Percentiles rank a stretch among this genome's conserved stretches.
phyloP scores from a whole-genome alignment of 805 yeast genomes.

The Tetrapisispora nanseiensis region DNA sequence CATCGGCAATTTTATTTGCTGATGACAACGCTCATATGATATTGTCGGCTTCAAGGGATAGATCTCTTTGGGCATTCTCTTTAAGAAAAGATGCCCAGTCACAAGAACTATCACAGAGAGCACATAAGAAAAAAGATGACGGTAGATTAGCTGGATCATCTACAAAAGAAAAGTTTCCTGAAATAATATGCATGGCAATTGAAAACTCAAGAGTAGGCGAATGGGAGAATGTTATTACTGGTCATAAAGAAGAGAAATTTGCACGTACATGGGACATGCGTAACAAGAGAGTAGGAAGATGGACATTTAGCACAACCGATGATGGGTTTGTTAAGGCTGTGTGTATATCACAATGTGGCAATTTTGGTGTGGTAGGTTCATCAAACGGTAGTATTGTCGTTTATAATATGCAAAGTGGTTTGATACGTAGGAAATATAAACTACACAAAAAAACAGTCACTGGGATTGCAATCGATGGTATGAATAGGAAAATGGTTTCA shows the following conservation, averaged over 20 bases:
- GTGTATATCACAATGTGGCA: constrained; percentile 85
- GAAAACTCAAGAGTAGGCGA: constrained; percentile 71
- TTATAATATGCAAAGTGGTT: constrained; percentile 89
- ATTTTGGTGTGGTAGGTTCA: constrained; percentile 88
- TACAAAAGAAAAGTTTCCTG: constrained; percentile 65
- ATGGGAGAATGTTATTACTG: constrained; percentile 90
- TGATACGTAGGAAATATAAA: constrained; percentile 56
- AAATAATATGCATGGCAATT: constrained; percentile 58
- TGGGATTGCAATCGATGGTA: constrained; percentile 81
- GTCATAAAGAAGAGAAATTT: constrained; percentile 69
- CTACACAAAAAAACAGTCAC: constrained; percentile 74
- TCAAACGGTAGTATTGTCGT: constrained; percentile 75
- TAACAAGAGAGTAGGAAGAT: constrained; percentile 69
- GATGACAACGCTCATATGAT: constrained; percentile 74
- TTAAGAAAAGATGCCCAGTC: constrained; percentile 94
- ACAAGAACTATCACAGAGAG: constrained; percentile 79
- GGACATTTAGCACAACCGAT: constrained; percentile 65
- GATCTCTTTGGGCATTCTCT: constrained; percentile 84
- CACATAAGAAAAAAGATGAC: constrained; percentile 37
- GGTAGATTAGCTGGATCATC: constrained; percentile 49
- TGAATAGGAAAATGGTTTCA: constrained; percentile 81
- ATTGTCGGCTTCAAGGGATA: constrained; percentile 78
- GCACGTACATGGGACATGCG: constrained; percentile 89
- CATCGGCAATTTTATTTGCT: constrained; percentile 65
- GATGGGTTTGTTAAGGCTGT: constrained; percentile 66